Conservation (phyloP, 2,329 filamentous ascomycete species). For the Colletotrichum navitas region DNA sequence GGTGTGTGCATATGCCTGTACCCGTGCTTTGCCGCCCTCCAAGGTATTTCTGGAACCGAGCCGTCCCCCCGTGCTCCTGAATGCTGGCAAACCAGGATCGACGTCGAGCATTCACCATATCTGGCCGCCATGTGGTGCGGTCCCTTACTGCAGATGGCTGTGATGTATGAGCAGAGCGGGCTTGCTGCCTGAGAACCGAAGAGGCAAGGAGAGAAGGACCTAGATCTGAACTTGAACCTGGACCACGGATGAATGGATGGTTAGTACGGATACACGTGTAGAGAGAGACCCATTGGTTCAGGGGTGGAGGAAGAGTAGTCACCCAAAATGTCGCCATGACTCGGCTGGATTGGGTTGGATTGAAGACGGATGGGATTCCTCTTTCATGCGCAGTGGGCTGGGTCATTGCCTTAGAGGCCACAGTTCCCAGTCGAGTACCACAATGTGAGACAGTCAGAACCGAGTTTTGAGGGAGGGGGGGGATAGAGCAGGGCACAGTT, state of each 20-base stretch:
- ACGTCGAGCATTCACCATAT: conserved; percentile 30
- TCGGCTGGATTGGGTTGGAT: conserved; percentile 17
- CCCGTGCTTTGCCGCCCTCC: conserved; percentile 15
- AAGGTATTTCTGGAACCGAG: conserved; percentile 33
- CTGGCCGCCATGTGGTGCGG: conserved; percentile 32
- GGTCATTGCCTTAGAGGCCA: conserved; percentile 9
- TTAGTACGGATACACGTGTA: neutral
- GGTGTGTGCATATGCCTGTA: neutral
- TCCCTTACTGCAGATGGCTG: conserved; percentile 2
- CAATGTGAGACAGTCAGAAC: neutral
- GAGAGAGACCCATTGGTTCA: conserved; percentile 7
- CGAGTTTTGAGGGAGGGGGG: neutral
- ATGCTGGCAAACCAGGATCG: conserved; percentile 33
- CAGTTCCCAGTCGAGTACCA: neutral
- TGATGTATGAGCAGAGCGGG: neutral
- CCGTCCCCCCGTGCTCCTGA: conserved; percentile 21
- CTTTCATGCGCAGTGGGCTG: conserved; percentile 21
- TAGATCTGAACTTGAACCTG: conserved; percentile 7
- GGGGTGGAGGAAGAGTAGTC: conserved; percentile 10
- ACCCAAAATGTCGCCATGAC: conserved; percentile 12
- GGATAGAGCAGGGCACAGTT: neutral
- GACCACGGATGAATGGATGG: conserved; percentile 14
- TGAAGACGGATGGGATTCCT: conserved; percentile 33
- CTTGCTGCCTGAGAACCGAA: conserved; percentile 6
- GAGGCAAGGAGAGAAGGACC: conserved; percentile 7